Evolutionary conservation across 768 basidiomycete genomes (phyloP).

Genomic region (Lepiota subincarnata): DNA sequence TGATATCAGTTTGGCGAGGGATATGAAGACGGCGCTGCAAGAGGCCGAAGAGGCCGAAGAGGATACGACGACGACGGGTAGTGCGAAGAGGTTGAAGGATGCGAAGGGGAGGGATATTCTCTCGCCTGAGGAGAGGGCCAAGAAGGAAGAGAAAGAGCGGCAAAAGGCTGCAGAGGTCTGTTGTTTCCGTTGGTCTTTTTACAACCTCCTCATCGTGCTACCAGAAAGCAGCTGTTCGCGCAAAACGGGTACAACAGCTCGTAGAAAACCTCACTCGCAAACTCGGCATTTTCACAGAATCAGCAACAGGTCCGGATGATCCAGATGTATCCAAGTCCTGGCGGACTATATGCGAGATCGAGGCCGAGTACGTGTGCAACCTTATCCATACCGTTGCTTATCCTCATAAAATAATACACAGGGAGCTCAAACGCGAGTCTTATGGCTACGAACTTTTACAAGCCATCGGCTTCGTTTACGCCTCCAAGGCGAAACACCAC

Average conservation of each 20-base stretch:
- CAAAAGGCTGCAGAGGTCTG: constrained; percentile 63
- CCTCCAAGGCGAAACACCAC: constrained; percentile 77
- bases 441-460: constrained; percentile 86
- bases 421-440: constrained; percentile 80
- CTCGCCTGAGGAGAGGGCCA: constrained; percentile 68
- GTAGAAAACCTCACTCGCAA: constrained; percentile 78
- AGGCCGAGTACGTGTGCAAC: constrained; percentile 71
- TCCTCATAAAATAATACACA: constrained; percentile 25
- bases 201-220: constrained; percentile 3
- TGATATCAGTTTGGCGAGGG: constrained; percentile 78
- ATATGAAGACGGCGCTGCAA: constrained; percentile 91
- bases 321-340: constrained; percentile 67
- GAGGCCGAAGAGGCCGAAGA: constrained; percentile 73
- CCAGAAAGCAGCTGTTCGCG: constrained; percentile 78
- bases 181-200: too few species aligned
- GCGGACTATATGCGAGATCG: constrained; percentile 72
- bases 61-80: constrained; percentile 36
- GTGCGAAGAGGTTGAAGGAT: constrained; percentile 53
- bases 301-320: constrained; percentile 66
- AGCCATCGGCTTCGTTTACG: constrained; percentile 83
- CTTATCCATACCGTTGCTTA: neutral
- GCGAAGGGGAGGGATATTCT: constrained; percentile 49
- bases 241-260: constrained; percentile 71
- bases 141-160: constrained; percentile 68
- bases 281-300: constrained; percentile 84